A percentile compares a stretch with the other conserved stretches of the same genome.
phyloP scores from a whole-genome alignment of 441 rosid genomes.

The Metrosideros polymorpha region DNA sequence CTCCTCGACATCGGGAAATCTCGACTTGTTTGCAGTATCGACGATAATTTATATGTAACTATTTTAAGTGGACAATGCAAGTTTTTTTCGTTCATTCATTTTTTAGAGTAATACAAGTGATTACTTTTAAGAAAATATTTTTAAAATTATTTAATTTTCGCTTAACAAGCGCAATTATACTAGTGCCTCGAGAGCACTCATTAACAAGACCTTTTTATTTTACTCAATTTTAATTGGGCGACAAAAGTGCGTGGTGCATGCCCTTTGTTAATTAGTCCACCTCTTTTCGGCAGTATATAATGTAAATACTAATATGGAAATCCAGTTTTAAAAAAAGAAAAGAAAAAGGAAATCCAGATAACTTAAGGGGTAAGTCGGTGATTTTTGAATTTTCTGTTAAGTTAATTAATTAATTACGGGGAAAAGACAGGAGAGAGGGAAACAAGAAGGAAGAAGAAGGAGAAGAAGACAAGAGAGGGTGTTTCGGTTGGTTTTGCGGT shows the following conservation, averaged over 20 bases:
- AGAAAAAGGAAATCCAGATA: too few relatives aligned
- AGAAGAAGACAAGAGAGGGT: not conserved
- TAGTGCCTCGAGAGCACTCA: not conserved
- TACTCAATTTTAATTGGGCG: not conserved
- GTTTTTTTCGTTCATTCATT: not conserved
- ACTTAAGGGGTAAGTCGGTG: not conserved
- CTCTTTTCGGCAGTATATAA: not conserved
- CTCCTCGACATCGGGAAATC: too few relatives aligned
- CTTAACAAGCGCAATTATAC: not conserved
- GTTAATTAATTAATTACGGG: not conserved
- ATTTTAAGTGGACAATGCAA: too few relatives aligned
- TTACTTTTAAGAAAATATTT: not conserved
- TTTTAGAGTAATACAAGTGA: fast-evolving
- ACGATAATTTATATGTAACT: too few relatives aligned
- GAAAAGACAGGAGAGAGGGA: not conserved
- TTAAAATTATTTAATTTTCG: fast-evolving
- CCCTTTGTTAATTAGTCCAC: not conserved
- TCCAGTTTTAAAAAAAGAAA: too few relatives aligned
- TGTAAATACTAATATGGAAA: not conserved
- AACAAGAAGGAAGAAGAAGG: not conserved
- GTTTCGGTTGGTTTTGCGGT: not conserved
- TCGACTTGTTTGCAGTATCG: too few relatives aligned
- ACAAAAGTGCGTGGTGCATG: not conserved
- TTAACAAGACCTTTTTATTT: fast-evolving
- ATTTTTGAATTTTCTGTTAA: not conserved